A percentile compares a stretch with the other conserved stretches of the same genome.
Evolutionary conservation across 164 flowering plant species (phyloP).

Genomic region (Vitis rotundifolia): DNA sequence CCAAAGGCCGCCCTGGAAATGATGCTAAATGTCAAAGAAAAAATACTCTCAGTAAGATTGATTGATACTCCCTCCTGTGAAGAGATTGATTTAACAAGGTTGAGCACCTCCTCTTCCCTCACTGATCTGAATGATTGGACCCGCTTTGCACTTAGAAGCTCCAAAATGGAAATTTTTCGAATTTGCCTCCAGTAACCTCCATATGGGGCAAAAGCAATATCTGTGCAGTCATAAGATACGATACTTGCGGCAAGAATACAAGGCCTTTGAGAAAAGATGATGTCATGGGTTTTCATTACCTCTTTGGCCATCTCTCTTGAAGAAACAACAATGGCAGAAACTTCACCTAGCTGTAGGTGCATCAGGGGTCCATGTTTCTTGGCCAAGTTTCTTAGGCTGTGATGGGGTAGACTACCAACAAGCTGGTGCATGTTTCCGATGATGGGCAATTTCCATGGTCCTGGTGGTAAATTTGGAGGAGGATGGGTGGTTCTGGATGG

Average conservation of each 20-base stretch:
- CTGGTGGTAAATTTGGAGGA: background rate
- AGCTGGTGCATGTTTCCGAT: slow-evolving; percentile 14
- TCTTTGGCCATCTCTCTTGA: slow-evolving; percentile 9
- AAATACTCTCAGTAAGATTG: slow-evolving; percentile 24
- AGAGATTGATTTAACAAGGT: slow-evolving; percentile 13
- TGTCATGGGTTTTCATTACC: slow-evolving; percentile 9
- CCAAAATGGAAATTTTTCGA: slow-evolving; percentile 29
- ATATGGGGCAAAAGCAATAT: slow-evolving; percentile 25
- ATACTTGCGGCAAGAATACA: background rate
- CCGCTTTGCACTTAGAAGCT: slow-evolving; percentile 29
- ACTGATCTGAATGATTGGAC: slow-evolving; percentile 26
- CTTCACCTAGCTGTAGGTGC: slow-evolving; percentile 3
- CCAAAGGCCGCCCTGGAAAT: slow-evolving; percentile 31
- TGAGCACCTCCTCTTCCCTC: slow-evolving; percentile 34
- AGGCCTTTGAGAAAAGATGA: background rate
- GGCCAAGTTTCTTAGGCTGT: slow-evolving; percentile 2
- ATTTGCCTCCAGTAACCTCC: slow-evolving; percentile 41
- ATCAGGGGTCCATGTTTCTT: slow-evolving; percentile 11
- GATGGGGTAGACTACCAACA: slow-evolving; percentile 2
- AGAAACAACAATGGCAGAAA: background rate
- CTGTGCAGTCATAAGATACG: background rate
- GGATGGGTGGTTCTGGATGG: background rate
- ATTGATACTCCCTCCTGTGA: slow-evolving; percentile 4
- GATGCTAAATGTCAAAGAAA: slow-evolving; percentile 12
- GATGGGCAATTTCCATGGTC: slow-evolving; percentile 6